These are phyloP conservation scores for Endogone sp. DNA, from an alignment of 192 early-diverging fungal genomes.

Conservation along the genomic window DNA sequence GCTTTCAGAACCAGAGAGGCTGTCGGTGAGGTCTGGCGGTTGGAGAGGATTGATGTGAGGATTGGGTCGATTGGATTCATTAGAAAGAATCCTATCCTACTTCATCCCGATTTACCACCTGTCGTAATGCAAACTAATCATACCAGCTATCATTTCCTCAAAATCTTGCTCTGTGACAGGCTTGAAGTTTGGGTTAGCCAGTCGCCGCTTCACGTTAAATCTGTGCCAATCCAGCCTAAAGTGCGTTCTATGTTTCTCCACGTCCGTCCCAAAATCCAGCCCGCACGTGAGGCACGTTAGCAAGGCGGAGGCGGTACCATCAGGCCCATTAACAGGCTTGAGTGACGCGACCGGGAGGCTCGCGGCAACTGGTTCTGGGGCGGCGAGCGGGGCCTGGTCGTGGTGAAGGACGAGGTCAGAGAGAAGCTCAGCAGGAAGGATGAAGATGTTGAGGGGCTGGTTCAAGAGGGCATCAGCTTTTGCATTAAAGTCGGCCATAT, in stretches of 20 bases:
- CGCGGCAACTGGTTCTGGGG: background rate
- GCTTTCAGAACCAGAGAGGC: conserved; percentile 46
- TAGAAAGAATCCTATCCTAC: too few species aligned
- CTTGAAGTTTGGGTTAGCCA: conserved; percentile 22
- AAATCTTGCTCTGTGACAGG: conserved; percentile 44
- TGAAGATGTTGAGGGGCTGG: conserved; percentile 20
- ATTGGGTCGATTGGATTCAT: too few species aligned
- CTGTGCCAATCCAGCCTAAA: conserved; percentile 53
- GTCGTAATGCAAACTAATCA: too few species aligned
- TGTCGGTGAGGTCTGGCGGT: conserved; percentile 32
- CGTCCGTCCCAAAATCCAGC: conserved; percentile 19
- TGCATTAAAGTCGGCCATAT: background rate
- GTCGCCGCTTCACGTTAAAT: conserved; percentile 50
- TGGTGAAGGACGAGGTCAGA: conserved; percentile 8
- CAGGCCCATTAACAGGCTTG: background rate
- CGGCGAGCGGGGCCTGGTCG: conserved; percentile 2
- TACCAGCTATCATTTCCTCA: conserved; percentile 48
- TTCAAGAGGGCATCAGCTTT: background rate
- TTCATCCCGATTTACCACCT: too few species aligned
- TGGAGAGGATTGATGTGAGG: too few species aligned
- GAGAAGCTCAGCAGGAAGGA: conserved; percentile 21
- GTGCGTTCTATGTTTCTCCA: conserved; percentile 41
- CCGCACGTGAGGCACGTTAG: conserved; percentile 44
- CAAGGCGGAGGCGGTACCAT: conserved; percentile 8
- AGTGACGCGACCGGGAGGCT: background rate